Conservation (phyloP, 305 asterid genomes). For the Nicotiana rustica region DNA sequence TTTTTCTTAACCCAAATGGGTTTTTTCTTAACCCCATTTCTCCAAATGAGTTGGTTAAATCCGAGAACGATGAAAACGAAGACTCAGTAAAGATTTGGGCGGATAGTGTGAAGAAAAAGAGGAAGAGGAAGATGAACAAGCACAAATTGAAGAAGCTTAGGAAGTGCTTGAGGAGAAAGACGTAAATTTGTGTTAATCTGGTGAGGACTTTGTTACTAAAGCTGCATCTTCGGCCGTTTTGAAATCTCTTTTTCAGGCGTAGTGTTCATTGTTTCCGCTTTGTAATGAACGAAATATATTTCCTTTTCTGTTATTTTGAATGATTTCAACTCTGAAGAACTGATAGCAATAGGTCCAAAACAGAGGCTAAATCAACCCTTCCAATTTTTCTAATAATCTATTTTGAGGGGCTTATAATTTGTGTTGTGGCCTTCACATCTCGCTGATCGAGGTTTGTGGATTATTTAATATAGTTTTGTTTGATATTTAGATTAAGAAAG, state of each 20-base stretch:
- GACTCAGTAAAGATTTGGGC: slow-evolving; percentile 63
- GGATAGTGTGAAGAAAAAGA: slow-evolving; percentile 89
- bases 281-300: not conserved
- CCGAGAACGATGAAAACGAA: slow-evolving; percentile 41
- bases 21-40: slow-evolving; percentile 57
- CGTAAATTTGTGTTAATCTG: slow-evolving; percentile 39
- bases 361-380: not conserved
- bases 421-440: not conserved
- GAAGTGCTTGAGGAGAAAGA: slow-evolving; percentile 66
- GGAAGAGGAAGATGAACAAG: slow-evolving; percentile 91
- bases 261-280: not conserved
- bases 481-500: too few relatives aligned
- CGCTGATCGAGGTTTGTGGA: not conserved
- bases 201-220: not conserved
- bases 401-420: not conserved
- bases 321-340: not conserved
- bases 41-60: slow-evolving; percentile 37
- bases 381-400: not conserved
- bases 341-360: not conserved
- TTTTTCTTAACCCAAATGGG: slow-evolving; percentile 57
- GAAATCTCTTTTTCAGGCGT: not conserved
- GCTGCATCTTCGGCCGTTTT: not conserved
- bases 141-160: slow-evolving; percentile 83
- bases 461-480: too few relatives aligned
- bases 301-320: not conserved